Evolutionary conservation across 768 basidiomycete genomes (phyloP).

Genomic region (Termitomyces sp.): DNA sequence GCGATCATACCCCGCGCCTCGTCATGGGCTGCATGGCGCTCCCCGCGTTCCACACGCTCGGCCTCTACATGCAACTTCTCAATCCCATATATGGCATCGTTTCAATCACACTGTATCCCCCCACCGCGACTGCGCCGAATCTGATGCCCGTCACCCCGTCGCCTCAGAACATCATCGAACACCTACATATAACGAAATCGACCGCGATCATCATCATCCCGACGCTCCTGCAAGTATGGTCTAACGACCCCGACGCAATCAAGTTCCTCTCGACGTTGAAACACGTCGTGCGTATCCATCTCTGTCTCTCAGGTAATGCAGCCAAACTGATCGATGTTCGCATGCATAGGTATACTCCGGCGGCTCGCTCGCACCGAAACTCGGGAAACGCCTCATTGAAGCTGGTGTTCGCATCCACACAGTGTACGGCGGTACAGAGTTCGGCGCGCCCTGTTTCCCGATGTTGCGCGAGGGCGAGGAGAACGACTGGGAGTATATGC

Average conservation of each 20-base stretch:
- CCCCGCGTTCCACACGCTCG: slow-evolving; percentile 30
- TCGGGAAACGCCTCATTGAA: slow-evolving; percentile 24
- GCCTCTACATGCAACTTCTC: slow-evolving; percentile 21
- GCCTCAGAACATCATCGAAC: slow-evolving; percentile 28
- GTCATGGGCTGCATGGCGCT: slow-evolving; percentile 21
- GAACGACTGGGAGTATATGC: slow-evolving; percentile 17
- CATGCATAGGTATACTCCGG: slow-evolving; percentile 22
- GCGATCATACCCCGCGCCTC: background rate
- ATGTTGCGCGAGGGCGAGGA: slow-evolving; percentile 13
- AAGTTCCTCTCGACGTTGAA: slow-evolving; percentile 19
- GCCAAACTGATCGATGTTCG: no score
- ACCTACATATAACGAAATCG: slow-evolving; percentile 15
- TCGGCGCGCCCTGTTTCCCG: slow-evolving; percentile 13
- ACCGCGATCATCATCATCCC: slow-evolving; percentile 24
- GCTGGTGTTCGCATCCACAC: slow-evolving; percentile 23
- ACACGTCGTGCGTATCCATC: slow-evolving; percentile 22
- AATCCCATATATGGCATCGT: slow-evolving; percentile 17
- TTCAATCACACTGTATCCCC: slow-evolving; percentile 22
- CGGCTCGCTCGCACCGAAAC: slow-evolving; percentile 25
- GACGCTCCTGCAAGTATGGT: slow-evolving; percentile 25
- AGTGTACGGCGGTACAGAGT: slow-evolving; percentile 28
- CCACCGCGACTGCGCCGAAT: slow-evolving; percentile 12
- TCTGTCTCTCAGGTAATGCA: background rate
- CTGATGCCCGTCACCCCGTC: slow-evolving; percentile 27
- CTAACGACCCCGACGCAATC: slow-evolving; percentile 15